Conservation (phyloP, 805 yeast species). For the Wickerhamiella azyma region DNA sequence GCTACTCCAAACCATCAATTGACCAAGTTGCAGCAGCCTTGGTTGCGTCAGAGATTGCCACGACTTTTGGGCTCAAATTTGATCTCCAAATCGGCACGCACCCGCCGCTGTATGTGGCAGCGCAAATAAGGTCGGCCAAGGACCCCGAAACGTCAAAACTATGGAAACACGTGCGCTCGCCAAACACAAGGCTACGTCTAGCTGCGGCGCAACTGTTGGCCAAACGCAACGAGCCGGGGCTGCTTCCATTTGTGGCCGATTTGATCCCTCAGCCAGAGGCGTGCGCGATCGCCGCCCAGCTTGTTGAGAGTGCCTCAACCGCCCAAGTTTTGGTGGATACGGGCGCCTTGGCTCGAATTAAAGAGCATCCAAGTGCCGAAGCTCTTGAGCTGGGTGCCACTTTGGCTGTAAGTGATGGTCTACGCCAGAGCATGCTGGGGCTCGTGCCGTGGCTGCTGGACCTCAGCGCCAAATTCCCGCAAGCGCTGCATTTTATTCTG, state of each 20-base stretch:
- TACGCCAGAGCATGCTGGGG: neutral
- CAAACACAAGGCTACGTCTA: neutral
- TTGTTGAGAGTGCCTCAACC: neutral
- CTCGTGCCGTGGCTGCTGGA: neutral
- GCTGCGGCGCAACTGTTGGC: neutral
- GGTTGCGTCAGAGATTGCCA: neutral
- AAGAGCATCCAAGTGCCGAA: neutral
- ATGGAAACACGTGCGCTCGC: neutral
- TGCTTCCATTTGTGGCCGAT: conserved; percentile 4
- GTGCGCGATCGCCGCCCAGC: neutral
- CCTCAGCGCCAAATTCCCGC: neutral
- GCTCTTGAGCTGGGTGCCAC: neutral
- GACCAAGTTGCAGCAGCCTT: neutral
- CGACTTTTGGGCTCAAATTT: neutral
- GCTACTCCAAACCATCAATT: neutral
- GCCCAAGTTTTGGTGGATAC: neutral
- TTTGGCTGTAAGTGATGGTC: neutral
- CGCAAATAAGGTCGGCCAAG: neutral
- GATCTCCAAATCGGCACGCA: neutral
- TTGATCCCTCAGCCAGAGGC: conserved; percentile 3
- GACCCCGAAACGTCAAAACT: neutral
- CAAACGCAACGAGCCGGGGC: neutral
- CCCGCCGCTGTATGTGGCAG: neutral
- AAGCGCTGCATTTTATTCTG: neutral
- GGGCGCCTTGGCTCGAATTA: neutral